Base-by-base conservation (phyloP, 2,329 filamentous ascomycete species). In the Emericellopsis cladophorae region DNA sequence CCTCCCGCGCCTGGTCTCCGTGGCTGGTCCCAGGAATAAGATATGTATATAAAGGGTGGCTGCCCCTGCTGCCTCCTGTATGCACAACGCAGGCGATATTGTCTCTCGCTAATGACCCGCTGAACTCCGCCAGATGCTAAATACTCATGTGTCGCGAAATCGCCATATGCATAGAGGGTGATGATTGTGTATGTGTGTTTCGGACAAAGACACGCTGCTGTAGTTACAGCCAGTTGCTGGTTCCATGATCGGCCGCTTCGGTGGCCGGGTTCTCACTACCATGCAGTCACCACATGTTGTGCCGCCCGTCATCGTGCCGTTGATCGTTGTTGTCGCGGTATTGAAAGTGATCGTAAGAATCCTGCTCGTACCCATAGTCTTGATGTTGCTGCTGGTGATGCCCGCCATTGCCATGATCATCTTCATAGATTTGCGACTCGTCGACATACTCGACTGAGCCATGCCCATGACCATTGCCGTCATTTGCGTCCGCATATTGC, bases 351-450 rank as follows among this genome's bases (percentile, higher is more conserved):
- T 65, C 61, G 48, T 64, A 65, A 37, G 62, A 60, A 36, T 57
- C 54, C 40, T 65, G 65, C 42, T 49, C 52, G 32, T 55, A 53
- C 36, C 57, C 50, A 34, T 58, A 51, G 36, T 67, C 64, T 36
- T 44, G 42, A 22, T 38, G 40, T 45, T 38, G 40, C 11, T 42
- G 40, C 12, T 40, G 31, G 26, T 42, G 40, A 22, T 37, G 40
- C 8, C 23, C 24, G 37, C 66, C 63, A 39, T 57, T 62, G 42
- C 61, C 60, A 43, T 70, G 67, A 42, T 69, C 67, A 46, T 72
- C 69, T 50, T 72, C 67, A 46, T 72, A 72, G 32, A 70, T 69
- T 45, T 71, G 68, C 44, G 66, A 66, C 45, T 70, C 66, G 46
- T 72, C 67, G 42, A 69, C 63, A 45, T 72, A 72, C 45, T 72